Evolutionary conservation across 148 eudicot species (phyloP), one percentile per base, ranked within the genome.

Genomic region (Arctostaphylos glauca): DNA sequence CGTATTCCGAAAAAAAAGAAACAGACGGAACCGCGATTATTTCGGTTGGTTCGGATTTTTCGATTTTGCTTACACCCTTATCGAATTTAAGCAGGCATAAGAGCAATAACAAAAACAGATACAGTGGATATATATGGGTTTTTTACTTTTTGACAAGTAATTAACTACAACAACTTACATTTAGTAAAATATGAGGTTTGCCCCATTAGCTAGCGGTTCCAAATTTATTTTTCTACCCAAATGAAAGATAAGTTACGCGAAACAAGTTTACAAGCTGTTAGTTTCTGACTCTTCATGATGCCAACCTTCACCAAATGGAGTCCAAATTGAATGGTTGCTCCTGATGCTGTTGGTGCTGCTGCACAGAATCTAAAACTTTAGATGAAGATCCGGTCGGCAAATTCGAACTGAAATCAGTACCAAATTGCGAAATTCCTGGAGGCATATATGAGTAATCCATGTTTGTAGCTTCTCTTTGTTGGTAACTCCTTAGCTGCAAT

Each of bases 291-390:
- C 44, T 70, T 41, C 46, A 62, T 23, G 68, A 62, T 38, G 5
- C 16, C 56, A 55, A 2, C 6, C 9, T 77, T 90, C 87, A 93
- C 96, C 98, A 94, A 83, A 93, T 85, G 87, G 98, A 89, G 90
- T 93, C 97, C 94, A 93, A 83, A 79, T 93, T 89, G 80, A 88
- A 95, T 54, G 91, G 87, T 84, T 91, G 92, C 83, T 95, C 97
- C 81, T 87, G 89, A 77, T 9, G 68, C 31, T 21, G 70, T 5
- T 64, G 80, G 3, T 86, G 90, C 49, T 80, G 92, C 48, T 84
- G 90, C 54, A 83, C 88, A 21, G 86, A 84, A 52, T 81, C 89
- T 58, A 86, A 58, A 14, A 72, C 85, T 84, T 60, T 85, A 18
- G 91, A 86, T 0, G 91, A 86, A 16, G 92, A 86, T 43, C 88